Conservation (phyloP, 495 filamentous ascomycete genomes). For the Paragyromitra xinjiangensis region DNA sequence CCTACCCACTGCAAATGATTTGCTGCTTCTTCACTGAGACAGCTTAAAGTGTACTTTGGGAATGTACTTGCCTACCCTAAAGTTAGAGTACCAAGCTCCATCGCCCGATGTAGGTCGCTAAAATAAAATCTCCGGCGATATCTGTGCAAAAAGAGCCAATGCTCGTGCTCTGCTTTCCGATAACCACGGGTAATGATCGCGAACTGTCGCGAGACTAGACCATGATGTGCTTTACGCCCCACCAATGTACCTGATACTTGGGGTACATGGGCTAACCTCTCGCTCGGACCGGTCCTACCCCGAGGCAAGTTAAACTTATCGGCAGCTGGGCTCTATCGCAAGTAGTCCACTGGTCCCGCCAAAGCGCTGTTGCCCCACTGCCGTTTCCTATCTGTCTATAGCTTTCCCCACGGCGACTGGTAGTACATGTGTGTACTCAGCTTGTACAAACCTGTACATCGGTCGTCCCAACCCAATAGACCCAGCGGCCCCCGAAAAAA, state of each 20-base stretch:
- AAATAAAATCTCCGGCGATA: conserved; percentile 52
- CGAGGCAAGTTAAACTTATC: conserved; percentile 47
- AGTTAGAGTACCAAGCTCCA: conserved; percentile 36
- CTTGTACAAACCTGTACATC: conserved; percentile 29
- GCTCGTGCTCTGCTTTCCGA: conserved; percentile 22
- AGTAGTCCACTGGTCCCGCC: conserved; percentile 35
- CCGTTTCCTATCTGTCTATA: conserved; percentile 22
- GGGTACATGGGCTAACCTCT: conserved; percentile 41
- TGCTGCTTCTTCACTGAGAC: conserved; percentile 35
- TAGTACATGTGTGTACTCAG: conserved; percentile 35
- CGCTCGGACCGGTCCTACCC: conserved; percentile 36
- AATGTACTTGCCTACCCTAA: conserved; percentile 49
- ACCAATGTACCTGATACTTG: conserved; percentile 42
- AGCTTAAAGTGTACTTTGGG: conserved; percentile 45
- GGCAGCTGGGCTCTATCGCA: conserved; percentile 30
- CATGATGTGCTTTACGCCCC: conserved; percentile 45
- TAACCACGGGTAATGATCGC: conserved; percentile 45
- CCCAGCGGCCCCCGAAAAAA: conserved; percentile 14
- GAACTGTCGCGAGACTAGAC: conserved; percentile 8
- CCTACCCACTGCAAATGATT: conserved; percentile 40
- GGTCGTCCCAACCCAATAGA: conserved; percentile 24
- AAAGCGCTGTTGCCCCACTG: conserved; percentile 15
- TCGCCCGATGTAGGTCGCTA: conserved; percentile 50
- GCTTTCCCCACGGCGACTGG: conserved; percentile 11
- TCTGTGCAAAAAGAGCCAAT: conserved; percentile 39